A percentile compares a stretch with the other conserved stretches of the same genome.
Conservation (phyloP, 2,329 filamentous ascomycete species). For the Curvularia verruculosa region DNA sequence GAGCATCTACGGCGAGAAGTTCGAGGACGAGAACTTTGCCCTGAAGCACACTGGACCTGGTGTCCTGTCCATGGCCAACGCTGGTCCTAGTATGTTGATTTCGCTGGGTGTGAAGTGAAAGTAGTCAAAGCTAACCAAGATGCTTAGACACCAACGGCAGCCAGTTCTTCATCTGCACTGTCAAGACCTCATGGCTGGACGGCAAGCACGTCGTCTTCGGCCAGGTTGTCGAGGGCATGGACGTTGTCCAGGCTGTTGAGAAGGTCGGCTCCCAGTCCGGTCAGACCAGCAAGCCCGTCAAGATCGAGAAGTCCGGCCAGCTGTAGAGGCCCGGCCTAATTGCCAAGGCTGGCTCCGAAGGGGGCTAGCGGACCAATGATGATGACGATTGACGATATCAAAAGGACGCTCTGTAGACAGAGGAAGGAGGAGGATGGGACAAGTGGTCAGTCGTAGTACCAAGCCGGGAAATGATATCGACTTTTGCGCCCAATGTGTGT, state of each 20-base stretch:
- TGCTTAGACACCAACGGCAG: constrained; percentile 80
- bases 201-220: constrained; percentile 85
- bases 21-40: constrained; percentile 93
- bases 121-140: not conserved
- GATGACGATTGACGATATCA: constrained; percentile 14
- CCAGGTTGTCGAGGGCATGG: constrained; percentile 60
- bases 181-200: constrained; percentile 82
- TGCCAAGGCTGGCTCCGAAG: not conserved
- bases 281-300: constrained; percentile 28
- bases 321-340: constrained; percentile 17
- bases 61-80: constrained; percentile 96
- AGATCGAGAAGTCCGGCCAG: constrained; percentile 35
- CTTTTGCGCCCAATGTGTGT: constrained; percentile 6
- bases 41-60: constrained; percentile 92
- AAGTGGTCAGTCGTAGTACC: constrained; percentile 21
- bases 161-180: constrained; percentile 97
- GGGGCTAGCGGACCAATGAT: constrained; percentile 12
- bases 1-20: constrained; percentile 96
- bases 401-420: constrained; percentile 13
- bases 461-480: constrained; percentile 25
- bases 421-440: constrained; percentile 6
- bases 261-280: constrained; percentile 31
- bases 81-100: constrained; percentile 65
- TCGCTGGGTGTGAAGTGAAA: too few species aligned
- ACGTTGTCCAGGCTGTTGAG: constrained; percentile 35